Base-by-base conservation (phyloP, 179 eudicot species). In the Carnegiea gigantea region DNA sequence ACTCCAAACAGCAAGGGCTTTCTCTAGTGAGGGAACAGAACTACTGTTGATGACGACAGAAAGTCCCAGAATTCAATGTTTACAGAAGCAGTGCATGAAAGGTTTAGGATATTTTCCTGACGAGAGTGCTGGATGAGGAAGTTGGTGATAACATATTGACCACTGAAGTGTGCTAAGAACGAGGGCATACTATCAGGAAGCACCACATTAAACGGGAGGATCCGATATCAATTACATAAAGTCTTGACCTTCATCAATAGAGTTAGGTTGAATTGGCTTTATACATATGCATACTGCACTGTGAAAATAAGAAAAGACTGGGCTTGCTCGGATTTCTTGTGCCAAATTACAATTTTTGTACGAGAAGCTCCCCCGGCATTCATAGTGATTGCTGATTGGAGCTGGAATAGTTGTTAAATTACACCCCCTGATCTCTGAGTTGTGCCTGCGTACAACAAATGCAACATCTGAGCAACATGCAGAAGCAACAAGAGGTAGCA, bases 341-440 rank as follows among this genome's bases (percentile, higher is more conserved):
- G 46, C 73, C 46, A 36, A 17, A 70, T 24, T 26, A 30, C 68
- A 15, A 36, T 2, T 30, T 15, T 33, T 70, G 73, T 33, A 14
- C 46, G 36, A 15, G 30, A 10, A 30, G 17, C 46, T 43, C 5
- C 46, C 11, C 38, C 40, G 0, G 9, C 73, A 33, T 36, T 33
- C 8, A 70, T 15, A 14, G 10, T 36, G 73, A 36, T 30, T 3
- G 73, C 73, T 30, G 73, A 9, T 30, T 36, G 46, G 4, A 17
- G 14, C 40, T 70, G 23, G 73, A 12, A 36, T 36, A 33, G 11
- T 26, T 67, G 40, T 14, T 70, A 36, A 23, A 70, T 28, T 70
- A 70, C 46, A 70, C 26, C 46, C 86, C 82, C 86, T 92, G 98
- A 83, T 92, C 90, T 88, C 88, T 88, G 28, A 93, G 89, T 91